Evolutionary conservation across 306 rosid genomes (phyloP).

Genomic region (Sicyos baderoa): DNA sequence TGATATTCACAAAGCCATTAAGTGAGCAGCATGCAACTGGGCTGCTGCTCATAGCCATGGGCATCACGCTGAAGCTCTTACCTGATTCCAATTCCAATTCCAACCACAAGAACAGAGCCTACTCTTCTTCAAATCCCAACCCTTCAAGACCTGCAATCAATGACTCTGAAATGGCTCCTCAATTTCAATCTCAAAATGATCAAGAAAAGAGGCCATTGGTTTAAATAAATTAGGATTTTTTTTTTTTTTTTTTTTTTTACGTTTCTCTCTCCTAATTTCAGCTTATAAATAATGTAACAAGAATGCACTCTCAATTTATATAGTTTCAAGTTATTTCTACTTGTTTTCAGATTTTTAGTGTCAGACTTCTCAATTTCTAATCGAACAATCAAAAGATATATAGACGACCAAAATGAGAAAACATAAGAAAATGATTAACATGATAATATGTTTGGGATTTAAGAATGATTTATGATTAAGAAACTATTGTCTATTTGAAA

Average conservation of each 20-base stretch:
- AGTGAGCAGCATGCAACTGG: constrained; percentile 90
- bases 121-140: constrained; percentile 7
- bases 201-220: constrained; percentile 64
- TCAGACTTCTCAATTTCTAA: too few species aligned
- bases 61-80: constrained; percentile 74
- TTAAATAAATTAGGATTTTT: constrained; percentile 14
- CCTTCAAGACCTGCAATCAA: too few species aligned
- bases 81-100: constrained; percentile 61
- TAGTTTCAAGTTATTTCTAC: too few species aligned
- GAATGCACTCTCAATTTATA: not conserved
- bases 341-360: too few species aligned
- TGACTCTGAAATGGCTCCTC: constrained; percentile 24
- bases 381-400: too few species aligned
- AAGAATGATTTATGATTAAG: too few species aligned
- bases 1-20: constrained; percentile 90
- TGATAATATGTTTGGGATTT: too few species aligned
- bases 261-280: not conserved
- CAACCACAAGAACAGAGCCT: constrained; percentile 23
- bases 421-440: too few species aligned
- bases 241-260: too few species aligned
- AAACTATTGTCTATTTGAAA: too few species aligned
- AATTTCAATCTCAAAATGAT: constrained; percentile 22
- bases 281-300: constrained; percentile 4
- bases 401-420: too few species aligned
- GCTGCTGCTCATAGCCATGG: constrained; percentile 80